These are phyloP conservation scores for Saccharomyces hybrid DNA, from an alignment of 1,139 yeast species.

Conservation along the genomic window DNA sequence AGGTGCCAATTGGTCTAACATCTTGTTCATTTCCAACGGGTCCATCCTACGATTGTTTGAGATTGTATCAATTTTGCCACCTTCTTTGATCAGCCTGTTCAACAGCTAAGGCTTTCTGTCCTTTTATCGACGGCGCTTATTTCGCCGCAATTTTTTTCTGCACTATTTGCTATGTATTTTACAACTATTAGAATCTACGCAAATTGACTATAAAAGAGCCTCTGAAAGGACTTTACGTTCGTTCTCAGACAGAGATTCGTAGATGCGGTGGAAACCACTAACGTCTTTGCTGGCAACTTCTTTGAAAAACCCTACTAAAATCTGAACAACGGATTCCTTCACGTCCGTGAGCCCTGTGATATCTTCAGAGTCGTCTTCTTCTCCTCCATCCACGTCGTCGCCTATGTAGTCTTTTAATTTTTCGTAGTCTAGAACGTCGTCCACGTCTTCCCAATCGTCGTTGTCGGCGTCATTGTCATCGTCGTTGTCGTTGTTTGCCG, in stretches of 20 bases:
- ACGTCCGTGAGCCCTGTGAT: slow-evolving; percentile 16
- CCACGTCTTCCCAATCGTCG: slow-evolving; percentile 81
- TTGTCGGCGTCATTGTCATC: slow-evolving; percentile 35
- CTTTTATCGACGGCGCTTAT: background rate
- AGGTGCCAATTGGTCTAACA: slow-evolving; percentile 14
- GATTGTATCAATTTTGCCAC: background rate
- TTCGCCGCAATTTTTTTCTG: background rate
- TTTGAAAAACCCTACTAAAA: slow-evolving; percentile 55
- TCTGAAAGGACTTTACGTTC: slow-evolving; percentile 55
- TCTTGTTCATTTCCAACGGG: background rate
- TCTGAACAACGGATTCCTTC: slow-evolving; percentile 33
- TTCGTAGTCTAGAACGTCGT: slow-evolving; percentile 55
- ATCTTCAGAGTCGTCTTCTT: slow-evolving; percentile 32
- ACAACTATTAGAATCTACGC: background rate
- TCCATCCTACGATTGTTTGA: slow-evolving; percentile 1
- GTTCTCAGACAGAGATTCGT: slow-evolving; percentile 44
- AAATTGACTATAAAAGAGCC: slow-evolving; percentile 24
- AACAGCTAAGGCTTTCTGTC: background rate
- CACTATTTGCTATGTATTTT: background rate
- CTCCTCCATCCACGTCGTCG: slow-evolving; percentile 22
- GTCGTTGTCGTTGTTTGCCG: slow-evolving; percentile 26
- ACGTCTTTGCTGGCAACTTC: slow-evolving; percentile 50
- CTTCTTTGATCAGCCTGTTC: background rate
- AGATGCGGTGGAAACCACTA: slow-evolving; percentile 49
- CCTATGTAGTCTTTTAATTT: slow-evolving; percentile 50